Percentiles rank a stretch among this genome's conserved stretches.
phyloP scores from a whole-genome alignment of 768 basidiomycete genomes.

The Amanita thiersii region DNA sequence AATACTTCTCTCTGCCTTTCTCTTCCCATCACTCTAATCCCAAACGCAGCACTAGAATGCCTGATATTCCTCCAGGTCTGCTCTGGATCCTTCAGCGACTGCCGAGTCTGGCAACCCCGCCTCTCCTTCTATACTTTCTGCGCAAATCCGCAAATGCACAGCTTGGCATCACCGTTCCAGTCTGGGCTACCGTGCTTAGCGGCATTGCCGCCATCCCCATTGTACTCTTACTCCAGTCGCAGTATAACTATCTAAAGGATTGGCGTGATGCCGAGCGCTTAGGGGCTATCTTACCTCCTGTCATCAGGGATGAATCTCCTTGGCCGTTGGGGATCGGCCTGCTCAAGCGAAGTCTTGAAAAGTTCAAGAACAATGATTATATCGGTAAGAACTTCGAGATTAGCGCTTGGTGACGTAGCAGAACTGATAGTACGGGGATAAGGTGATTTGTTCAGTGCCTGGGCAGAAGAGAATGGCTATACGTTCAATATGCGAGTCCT shows the following conservation, averaged over 20 bases:
- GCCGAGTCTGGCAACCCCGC: slow-evolving; percentile 11
- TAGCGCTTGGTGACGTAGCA: neutral
- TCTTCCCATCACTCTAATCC: too few relatives aligned
- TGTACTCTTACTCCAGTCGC: slow-evolving; percentile 10
- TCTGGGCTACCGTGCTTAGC: slow-evolving; percentile 9
- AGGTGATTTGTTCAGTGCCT: slow-evolving; percentile 22
- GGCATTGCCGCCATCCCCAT: slow-evolving; percentile 11
- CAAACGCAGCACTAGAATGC: neutral
- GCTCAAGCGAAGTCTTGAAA: slow-evolving; percentile 12
- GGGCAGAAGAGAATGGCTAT: slow-evolving; percentile 22
- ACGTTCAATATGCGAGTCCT: slow-evolving; percentile 21
- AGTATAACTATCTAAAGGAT: slow-evolving; percentile 12
- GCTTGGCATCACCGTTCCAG: slow-evolving; percentile 9
- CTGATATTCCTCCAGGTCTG: slow-evolving; percentile 13
- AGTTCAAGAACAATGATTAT: slow-evolving; percentile 18
- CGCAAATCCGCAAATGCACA: slow-evolving; percentile 2
- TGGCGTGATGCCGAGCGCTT: slow-evolving; percentile 15
- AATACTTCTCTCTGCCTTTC: too few relatives aligned
- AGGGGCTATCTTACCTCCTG: slow-evolving; percentile 20
- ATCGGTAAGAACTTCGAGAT: slow-evolving; percentile 19
- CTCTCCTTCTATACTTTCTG: slow-evolving; percentile 10
- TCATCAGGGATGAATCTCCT: slow-evolving; percentile 14
- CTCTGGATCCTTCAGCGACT: slow-evolving; percentile 11
- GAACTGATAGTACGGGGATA: neutral
- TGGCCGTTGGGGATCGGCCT: slow-evolving; percentile 16